These are phyloP conservation scores for Magnaporthales sp. DNA, from an alignment of 2,329 filamentous ascomycete species.

Conservation along the genomic window DNA sequence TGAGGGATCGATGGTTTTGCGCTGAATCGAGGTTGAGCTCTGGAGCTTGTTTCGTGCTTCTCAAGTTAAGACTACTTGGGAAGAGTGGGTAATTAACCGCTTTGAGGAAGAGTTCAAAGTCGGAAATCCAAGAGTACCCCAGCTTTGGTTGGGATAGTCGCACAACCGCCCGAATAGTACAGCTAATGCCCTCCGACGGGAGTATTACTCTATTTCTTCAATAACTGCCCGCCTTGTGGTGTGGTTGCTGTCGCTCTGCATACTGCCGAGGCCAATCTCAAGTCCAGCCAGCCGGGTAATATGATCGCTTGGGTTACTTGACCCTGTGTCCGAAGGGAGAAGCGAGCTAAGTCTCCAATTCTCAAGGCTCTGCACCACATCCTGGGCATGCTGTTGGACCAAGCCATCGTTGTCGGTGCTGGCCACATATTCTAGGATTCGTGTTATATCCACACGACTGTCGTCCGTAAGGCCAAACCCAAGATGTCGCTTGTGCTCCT, in stretches of 20 bases:
- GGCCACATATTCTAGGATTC: conserved; percentile 54
- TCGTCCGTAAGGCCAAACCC: conserved; percentile 45
- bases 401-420: conserved; percentile 59
- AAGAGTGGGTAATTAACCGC: not conserved
- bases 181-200: not conserved
- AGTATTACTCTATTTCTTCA: conserved; percentile 50
- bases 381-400: conserved; percentile 56
- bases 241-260: conserved; percentile 6
- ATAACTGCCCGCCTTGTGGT: conserved; percentile 31
- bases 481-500: conserved; percentile 33
- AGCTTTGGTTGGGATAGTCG: not conserved
- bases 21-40: not conserved
- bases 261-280: conserved; percentile 22
- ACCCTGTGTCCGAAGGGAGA: conserved; percentile 8
- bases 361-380: conserved; percentile 58
- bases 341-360: conserved; percentile 42
- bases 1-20: not conserved
- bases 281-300: conserved; percentile 32
- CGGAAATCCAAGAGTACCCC: not conserved
- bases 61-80: not conserved
- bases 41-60: not conserved
- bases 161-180: not conserved
- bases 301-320: conserved; percentile 2
- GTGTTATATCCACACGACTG: conserved; percentile 52
- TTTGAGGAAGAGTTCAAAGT: not conserved